These are phyloP conservation scores for Volvariella volvacea DNA, from an alignment of 1,284 basidiomycete genomes.

Conservation along the genomic window DNA sequence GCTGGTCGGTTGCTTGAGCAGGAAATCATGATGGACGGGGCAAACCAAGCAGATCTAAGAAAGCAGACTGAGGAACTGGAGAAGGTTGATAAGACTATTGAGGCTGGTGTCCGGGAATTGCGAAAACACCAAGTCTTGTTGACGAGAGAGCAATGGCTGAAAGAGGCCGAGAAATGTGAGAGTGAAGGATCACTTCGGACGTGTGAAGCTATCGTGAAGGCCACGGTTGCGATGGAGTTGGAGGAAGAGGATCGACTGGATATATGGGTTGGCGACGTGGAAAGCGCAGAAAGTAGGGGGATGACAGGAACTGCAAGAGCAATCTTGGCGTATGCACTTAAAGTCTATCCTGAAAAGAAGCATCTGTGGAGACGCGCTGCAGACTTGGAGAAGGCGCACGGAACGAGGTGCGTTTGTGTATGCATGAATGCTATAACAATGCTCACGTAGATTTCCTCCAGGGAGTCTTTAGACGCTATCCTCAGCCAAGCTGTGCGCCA, in stretches of 20 bases:
- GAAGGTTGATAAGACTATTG: slow-evolving; percentile 84
- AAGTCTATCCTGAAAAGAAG: slow-evolving; percentile 83
- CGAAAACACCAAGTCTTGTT: slow-evolving; percentile 83
- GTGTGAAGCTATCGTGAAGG: slow-evolving; percentile 93
- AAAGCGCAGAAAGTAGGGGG: slow-evolving; percentile 70
- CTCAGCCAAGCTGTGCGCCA: slow-evolving; percentile 79
- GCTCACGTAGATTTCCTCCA: slow-evolving; percentile 18
- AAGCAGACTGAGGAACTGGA: slow-evolving; percentile 55
- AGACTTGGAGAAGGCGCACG: slow-evolving; percentile 87
- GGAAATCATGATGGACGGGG: slow-evolving; percentile 30
- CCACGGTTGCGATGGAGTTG: slow-evolving; percentile 89
- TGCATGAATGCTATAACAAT: slow-evolving; percentile 5
- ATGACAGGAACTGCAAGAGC: slow-evolving; percentile 81
- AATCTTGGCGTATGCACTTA: slow-evolving; percentile 84
- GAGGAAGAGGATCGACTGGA: slow-evolving; percentile 82
- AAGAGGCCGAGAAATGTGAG: slow-evolving; percentile 92
- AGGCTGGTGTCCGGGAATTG: slow-evolving; percentile 74
- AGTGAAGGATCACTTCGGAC: slow-evolving; percentile 80
- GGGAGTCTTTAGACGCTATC: slow-evolving; percentile 78
- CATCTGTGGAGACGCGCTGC: slow-evolving; percentile 87
- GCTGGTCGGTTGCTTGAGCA: slow-evolving; percentile 90
- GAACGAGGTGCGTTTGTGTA: slow-evolving; percentile 50
- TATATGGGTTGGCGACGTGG: slow-evolving; percentile 91
- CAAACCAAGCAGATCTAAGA: slow-evolving; percentile 34
- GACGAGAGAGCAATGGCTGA: slow-evolving; percentile 92